Evolutionary conservation across 1,284 basidiomycete species (phyloP).

Genomic region (Ceratobasidium sp.): DNA sequence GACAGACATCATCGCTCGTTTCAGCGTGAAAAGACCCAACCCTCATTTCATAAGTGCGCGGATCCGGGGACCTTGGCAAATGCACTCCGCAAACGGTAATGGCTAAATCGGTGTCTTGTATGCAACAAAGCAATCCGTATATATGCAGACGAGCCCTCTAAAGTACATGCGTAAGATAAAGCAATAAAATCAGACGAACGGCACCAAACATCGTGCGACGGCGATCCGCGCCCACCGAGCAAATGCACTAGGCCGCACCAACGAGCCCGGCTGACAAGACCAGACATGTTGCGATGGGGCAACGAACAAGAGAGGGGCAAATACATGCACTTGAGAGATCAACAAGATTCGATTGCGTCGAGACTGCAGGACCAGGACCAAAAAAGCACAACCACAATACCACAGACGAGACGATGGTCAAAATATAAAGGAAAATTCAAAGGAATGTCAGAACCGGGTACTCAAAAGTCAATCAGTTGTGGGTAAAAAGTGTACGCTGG

Average conservation of each 20-base stretch:
- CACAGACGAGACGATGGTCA: conserved; percentile 9
- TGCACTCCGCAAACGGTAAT: too few relatives aligned
- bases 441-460: conserved; percentile 19
- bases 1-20: neutral
- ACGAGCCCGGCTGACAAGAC: neutral
- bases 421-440: conserved; percentile 1
- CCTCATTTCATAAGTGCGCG: neutral
- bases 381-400: conserved; percentile 11
- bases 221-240: neutral
- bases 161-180: conserved; percentile 3
- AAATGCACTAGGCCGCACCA: neutral
- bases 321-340: conserved; percentile 14
- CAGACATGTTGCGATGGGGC: neutral
- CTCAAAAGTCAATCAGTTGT: conserved; percentile 19
- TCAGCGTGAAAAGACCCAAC: conserved; percentile 4
- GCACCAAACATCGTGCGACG: neutral
- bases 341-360: conserved; percentile 30
- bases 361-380: neutral
- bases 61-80: neutral
- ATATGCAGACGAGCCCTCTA: neutral
- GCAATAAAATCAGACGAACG: neutral
- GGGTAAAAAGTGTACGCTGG: conserved; percentile 19
- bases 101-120: neutral
- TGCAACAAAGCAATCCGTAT: neutral
- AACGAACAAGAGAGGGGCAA: neutral